Evolutionary conservation across 1,284 basidiomycete species (phyloP).

Genomic region (Cutaneotrichosporon dermatis): DNA sequence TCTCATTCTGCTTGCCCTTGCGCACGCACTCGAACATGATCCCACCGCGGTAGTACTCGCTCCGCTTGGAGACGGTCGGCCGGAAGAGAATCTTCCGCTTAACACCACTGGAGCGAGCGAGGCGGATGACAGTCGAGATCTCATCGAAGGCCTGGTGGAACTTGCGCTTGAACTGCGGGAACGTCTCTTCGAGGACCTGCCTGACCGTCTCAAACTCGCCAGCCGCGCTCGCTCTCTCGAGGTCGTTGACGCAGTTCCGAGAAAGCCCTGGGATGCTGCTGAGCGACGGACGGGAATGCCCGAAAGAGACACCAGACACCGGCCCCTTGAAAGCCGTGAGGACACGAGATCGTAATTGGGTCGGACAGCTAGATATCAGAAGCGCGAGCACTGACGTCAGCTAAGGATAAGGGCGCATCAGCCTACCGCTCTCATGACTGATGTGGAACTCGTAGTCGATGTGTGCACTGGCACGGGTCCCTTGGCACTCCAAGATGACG

Average conservation of each 20-base stretch:
- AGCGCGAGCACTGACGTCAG: conserved; percentile 32
- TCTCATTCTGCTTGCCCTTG: conserved; percentile 51
- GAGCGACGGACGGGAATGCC: conserved; percentile 27
- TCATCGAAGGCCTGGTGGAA: conserved; percentile 48
- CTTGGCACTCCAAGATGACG: conserved; percentile 45
- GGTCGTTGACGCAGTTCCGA: conserved; percentile 33
- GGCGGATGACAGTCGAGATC: conserved; percentile 46
- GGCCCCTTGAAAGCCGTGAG: conserved; percentile 38
- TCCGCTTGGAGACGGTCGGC: conserved; percentile 44
- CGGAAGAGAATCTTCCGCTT: conserved; percentile 51
- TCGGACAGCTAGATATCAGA: conserved; percentile 37
- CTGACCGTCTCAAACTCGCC: conserved; percentile 36
- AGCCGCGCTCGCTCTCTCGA: conserved; percentile 44
- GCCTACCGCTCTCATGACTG: conserved; percentile 37
- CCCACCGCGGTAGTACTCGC: conserved; percentile 52
- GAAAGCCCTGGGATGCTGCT: conserved; percentile 29
- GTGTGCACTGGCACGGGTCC: conserved; percentile 26
- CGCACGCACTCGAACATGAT: conserved; percentile 55
- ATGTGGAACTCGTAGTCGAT: conserved; percentile 48
- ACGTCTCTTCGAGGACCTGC: conserved; percentile 28
- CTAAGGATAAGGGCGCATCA: no score
- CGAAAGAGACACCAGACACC: conserved; percentile 19
- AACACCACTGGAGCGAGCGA: conserved; percentile 51
- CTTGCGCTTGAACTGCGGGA: conserved; percentile 23
- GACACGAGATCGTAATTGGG: conserved; percentile 29